These are phyloP conservation scores for Pyricularia pennisetigena DNA, from an alignment of 2,329 filamentous ascomycete genomes.

Conservation along the genomic window DNA sequence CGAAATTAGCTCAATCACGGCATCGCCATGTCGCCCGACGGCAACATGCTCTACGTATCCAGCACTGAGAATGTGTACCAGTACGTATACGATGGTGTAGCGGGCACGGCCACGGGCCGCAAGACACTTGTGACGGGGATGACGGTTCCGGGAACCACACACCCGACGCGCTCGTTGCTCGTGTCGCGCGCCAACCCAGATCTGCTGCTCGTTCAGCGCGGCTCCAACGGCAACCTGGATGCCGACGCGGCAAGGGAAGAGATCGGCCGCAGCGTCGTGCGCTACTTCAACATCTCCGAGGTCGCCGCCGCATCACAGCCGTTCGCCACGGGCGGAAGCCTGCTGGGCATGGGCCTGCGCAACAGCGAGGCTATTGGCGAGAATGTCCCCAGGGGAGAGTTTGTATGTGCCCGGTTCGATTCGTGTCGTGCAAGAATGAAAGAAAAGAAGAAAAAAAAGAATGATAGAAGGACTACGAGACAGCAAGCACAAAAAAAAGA, in stretches of 20 bases:
- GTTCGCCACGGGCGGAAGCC: constrained; percentile 10
- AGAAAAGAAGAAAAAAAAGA: background rate
- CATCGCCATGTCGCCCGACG: constrained; percentile 18
- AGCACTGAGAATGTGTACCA: constrained; percentile 32
- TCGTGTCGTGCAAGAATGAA: background rate
- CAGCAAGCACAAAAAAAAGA: too few species aligned
- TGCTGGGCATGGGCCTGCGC: constrained; percentile 45
- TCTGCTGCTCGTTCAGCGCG: constrained; percentile 40
- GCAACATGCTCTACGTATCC: constrained; percentile 24
- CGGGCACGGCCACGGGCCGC: constrained; percentile 27
- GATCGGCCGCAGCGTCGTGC: constrained; percentile 41
- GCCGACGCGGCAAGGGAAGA: constrained; percentile 27
- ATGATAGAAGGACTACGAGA: background rate
- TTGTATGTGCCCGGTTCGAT: constrained; percentile 10
- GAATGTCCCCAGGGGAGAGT: constrained; percentile 23
- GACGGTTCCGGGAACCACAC: constrained; percentile 27
- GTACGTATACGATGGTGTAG: constrained; percentile 38
- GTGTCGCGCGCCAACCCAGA: constrained; percentile 32
- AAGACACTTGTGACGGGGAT: constrained; percentile 37
- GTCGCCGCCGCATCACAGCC: constrained; percentile 13
- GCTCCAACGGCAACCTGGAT: constrained; percentile 43
- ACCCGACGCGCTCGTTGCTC: constrained; percentile 42
- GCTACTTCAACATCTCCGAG: constrained; percentile 41
- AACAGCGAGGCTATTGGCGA: constrained; percentile 55
- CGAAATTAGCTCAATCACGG: constrained; percentile 22